Base-by-base conservation (phyloP, 2,329 filamentous ascomycete species). In the Pseudogymnoascus sp. region DNA sequence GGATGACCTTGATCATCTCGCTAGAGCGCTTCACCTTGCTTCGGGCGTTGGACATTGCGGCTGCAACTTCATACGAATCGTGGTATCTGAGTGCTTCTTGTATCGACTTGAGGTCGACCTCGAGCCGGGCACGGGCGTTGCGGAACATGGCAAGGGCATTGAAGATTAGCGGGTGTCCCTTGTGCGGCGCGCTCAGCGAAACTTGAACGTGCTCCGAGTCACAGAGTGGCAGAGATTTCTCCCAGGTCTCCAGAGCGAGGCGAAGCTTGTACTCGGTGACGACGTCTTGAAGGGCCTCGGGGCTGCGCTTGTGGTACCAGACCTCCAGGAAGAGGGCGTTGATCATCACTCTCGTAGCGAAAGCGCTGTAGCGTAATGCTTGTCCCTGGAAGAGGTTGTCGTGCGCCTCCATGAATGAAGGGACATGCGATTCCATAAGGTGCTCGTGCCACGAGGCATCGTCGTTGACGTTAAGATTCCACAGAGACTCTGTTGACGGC, bases 1-100 rank as follows among this genome's bases (percentile, higher is more conserved):
- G 89, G 67, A 99, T 96, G 71, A 98, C 93, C 79, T 96, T 96
- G 81, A 97, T 90, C 93, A 98, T 98, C 77, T 98, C 93, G 72
- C 90, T 87, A 19, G 92, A 96, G 69, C 95, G 89, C 84, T 95
- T 95, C 69, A 99, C 93, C 76, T 90, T 92, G 77, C 96, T 92
- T 68, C 93, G 88, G 61, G 93, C 93, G 69, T 92, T 89, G 6
- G 92, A 96, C 95, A 99, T 99, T 67, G 93, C 92, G 57, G 91
- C 93, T 19, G 93, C 95, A 65, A 99, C 93, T 77, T 99, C 95
- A 73, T 96, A 98, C 1, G 93, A 91, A 71, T 97, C 93, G 76
- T 99, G 95, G 76, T 98, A 98, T 64, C 95, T 90, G 65, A 99
- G 84, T 23, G 93, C 95, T 79, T 98, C 95, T 77, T 99, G 93